Base-by-base conservation (phyloP, 2,329 filamentous ascomycete genomes). In the Aspergillus sp. region DNA sequence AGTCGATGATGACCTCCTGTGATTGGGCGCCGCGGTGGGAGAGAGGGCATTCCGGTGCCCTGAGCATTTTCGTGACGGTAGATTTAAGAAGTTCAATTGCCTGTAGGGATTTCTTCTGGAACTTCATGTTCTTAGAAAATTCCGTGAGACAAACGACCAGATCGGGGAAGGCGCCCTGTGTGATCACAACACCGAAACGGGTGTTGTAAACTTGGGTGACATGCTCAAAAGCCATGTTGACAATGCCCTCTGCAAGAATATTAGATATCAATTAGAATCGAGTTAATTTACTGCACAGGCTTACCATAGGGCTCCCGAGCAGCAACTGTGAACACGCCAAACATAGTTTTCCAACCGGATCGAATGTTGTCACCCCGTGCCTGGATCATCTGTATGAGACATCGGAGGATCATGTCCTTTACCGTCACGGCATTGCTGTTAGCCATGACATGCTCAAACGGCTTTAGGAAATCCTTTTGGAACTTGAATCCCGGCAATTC, bases 401-500 rank as follows among this genome's bases (percentile, higher is more conserved):
- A 99, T 49, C 94, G 87, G 24, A 99, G 81, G 50, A 96, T 92
- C 90, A 99, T 94, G 69, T 99, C 95, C 77, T 99, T 99, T 68
- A 99, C 95, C 0, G 91, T 88, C 18, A 96, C 88, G 63, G 95
- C 92, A 64, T 84, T 91, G 47, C 92, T 95, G 74, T 99, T 98
- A 59, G 90, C 89, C 80, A 99, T 91, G 68, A 99, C 92, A 74
- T 98, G 92, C 78, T 99, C 94, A 69, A 99, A 99, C 0, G 96
- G 95, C 77, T 97, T 98, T 56, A 99, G 79, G 75, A 99, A 99
- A 73, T 99, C 94, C 75, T 99, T 99, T 70, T 99, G 95, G 72
- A 99, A 99, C 76, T 98, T 98, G 85, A 99, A 99, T 70, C 96
- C 95, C 1, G 95, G 92, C 67, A 99, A 78, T 75, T 99, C 95